Conservation (phyloP, 257 asterid species). For the Jacaranda mimosifolia region DNA sequence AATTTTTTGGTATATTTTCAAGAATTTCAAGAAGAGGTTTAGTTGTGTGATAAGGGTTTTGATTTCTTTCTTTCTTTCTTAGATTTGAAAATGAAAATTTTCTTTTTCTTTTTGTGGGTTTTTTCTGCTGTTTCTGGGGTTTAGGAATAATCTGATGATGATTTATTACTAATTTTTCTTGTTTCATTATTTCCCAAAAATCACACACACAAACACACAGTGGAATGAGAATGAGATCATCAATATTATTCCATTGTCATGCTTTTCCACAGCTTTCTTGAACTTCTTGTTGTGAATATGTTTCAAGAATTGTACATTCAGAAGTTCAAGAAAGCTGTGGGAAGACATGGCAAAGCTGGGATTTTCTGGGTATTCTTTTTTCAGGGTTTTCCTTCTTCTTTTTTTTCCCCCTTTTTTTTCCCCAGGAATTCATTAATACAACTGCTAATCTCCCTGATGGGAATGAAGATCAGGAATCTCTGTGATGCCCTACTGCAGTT, state of each 20-base stretch:
- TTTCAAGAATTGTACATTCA: conserved; percentile 20
- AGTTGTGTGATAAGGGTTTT: conserved; percentile 12
- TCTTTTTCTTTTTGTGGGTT: neutral
- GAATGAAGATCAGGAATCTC: conserved; percentile 6
- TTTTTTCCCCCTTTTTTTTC: neutral
- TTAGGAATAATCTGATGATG: neutral
- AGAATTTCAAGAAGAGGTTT: conserved; percentile 28
- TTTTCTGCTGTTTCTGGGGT: neutral
- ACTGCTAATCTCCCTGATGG: neutral
- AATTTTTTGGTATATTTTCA: conserved; percentile 32
- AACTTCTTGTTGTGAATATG: conserved; percentile 52
- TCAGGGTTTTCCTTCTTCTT: neutral
- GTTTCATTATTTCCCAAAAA: no score
- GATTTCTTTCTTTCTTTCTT: neutral
- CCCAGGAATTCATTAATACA: neutral
- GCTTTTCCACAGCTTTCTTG: conserved; percentile 99
- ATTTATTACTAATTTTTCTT: no score
- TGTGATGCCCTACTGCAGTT: neutral
- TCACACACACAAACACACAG: neutral
- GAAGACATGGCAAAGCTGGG: conserved; percentile 56
- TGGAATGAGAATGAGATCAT: neutral
- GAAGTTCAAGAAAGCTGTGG: conserved; percentile 67
- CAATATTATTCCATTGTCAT: conserved; percentile 46
- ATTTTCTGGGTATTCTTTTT: neutral
- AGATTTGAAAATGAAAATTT: neutral